These are phyloP conservation scores for Phytopythium vexans DNA, from an alignment of 352 stramenopile species.

Conservation along the genomic window DNA sequence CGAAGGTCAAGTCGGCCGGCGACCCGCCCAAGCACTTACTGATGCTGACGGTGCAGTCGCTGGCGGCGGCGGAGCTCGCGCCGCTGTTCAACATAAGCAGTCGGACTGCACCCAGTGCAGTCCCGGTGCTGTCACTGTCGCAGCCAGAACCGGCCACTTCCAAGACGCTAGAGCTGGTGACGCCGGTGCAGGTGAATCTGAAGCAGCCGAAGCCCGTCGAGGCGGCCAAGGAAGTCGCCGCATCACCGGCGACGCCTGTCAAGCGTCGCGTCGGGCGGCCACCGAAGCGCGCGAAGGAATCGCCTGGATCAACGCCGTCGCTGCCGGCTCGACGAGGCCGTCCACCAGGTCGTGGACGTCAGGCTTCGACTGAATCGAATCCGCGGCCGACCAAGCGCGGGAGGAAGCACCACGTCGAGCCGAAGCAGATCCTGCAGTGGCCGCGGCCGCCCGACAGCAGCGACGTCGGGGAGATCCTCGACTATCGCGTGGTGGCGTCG, in stretches of 20 bases:
- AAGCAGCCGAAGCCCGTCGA: too few species aligned
- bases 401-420: background rate
- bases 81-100: conserved; percentile 1
- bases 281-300: too few species aligned
- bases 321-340: background rate
- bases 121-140: background rate
- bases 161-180: too few species aligned
- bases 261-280: too few species aligned
- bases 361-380: background rate
- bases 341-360: background rate
- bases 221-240: too few species aligned
- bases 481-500: conserved; percentile 6
- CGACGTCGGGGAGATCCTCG: background rate
- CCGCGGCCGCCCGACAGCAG: background rate
- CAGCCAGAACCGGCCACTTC: background rate
- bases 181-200: too few species aligned
- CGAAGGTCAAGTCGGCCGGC: background rate
- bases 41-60: conserved; percentile 2
- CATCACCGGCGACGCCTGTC: too few species aligned
- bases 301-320: background rate
- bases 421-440: conserved; percentile 4
- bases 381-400: background rate
- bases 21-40: background rate
- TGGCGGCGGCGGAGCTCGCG: background rate
- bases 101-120: background rate